Conservation (phyloP, 495 filamentous ascomycete genomes). For the Talaromyces proteolyticus region DNA sequence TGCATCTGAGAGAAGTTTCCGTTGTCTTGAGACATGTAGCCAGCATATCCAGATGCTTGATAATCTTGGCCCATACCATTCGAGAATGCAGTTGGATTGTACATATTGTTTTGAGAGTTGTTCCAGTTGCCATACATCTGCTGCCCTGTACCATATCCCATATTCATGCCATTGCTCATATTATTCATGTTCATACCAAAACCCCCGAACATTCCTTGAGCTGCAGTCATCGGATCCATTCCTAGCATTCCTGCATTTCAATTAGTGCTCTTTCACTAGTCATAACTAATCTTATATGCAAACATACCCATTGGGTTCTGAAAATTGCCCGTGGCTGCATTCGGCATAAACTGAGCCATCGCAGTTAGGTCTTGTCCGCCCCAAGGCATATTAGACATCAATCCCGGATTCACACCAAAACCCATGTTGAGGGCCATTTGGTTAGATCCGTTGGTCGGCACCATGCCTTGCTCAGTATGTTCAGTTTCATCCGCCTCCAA, state of each 20-base stretch:
- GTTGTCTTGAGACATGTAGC: constrained; percentile 56
- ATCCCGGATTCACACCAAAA: constrained; percentile 27
- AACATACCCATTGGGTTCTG: constrained; percentile 73
- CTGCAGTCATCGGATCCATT: constrained; percentile 86
- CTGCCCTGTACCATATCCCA: constrained; percentile 63
- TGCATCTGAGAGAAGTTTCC: constrained; percentile 50
- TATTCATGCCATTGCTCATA: constrained; percentile 82
- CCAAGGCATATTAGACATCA: constrained; percentile 62
- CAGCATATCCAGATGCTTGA: constrained; percentile 75
- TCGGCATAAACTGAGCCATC: constrained; percentile 69
- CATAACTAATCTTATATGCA: not conserved
- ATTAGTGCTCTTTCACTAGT: constrained; percentile 4
- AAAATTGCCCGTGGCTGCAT: constrained; percentile 61
- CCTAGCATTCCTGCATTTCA: constrained; percentile 59
- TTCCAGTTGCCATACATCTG: constrained; percentile 62
- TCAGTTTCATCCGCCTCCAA: constrained; percentile 14
- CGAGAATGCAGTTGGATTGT: constrained; percentile 64
- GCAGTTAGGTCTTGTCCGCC: constrained; percentile 63
- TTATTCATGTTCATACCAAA: constrained; percentile 90
- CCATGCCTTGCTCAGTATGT: constrained; percentile 16
- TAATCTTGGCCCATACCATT: constrained; percentile 81
- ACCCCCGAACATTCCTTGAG: constrained; percentile 81
- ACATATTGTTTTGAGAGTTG: constrained; percentile 53
- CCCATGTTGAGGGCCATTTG: constrained; percentile 21
- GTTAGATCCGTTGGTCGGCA: constrained; percentile 9